Evolutionary conservation across 306 rosid species (phyloP), one percentile per base, ranked within the genome.

Genomic region (Trifolium subterraneum): DNA sequence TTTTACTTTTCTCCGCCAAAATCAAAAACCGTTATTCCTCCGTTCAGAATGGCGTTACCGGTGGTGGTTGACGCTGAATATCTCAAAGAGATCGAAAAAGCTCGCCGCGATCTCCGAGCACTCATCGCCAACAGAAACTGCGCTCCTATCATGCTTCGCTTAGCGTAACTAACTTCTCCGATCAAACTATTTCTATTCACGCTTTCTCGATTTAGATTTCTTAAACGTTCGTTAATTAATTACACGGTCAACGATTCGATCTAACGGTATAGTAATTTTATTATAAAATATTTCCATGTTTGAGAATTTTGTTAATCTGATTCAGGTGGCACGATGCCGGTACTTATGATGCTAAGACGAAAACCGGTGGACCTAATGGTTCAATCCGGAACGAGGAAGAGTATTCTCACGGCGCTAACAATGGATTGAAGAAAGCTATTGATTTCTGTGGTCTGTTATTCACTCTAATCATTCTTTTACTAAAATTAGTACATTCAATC

Each of bases 291-390:
- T 51, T 51, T 68, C 67, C 45, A 11, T 48, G 41, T 33, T 66
- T 35, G 27, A 18, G 10, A 39, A 11, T 42, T 51, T 45, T 52
- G 18, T 47, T 58, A 45, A 51, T 63, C 58, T 71, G 52, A 36
- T 78, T 61, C 66, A 88, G 97, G 61, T 92, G 99, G 99, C 99
- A 94, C 74, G 99, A 94, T 73, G 99, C 99, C 14, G 96, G 99
- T 0, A 94, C 99, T 16, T 92, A 87, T 74, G 99, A 94, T 61
- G 92, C 78, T 16, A 82, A 68, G 5, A 73, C 90, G 2, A 94
- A 88, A 76, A 88, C 95, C 15, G 97, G 97, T 33, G 99, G 99
- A 58, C 89, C 99, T 35, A 92, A 94, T 50, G 96, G 92, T 44
- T 94, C 99, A 13, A 94, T 94, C 18, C 82, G 96, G 86, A 92